phyloP scores from a whole-genome alignment of 2,329 filamentous ascomycete genomes.

The Botrytis cinerea region DNA sequence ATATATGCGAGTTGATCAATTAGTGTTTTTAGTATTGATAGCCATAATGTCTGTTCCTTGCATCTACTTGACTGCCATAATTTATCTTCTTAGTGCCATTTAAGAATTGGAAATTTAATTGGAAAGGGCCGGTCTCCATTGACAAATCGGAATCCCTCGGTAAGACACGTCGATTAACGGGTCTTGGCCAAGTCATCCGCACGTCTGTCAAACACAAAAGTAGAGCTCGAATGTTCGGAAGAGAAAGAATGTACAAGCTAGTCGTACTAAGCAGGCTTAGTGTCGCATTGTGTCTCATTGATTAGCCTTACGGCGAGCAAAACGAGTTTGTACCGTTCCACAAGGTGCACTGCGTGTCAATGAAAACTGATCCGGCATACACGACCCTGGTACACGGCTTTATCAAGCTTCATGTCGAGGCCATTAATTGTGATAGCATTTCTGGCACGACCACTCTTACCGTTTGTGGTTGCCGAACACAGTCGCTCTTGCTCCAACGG shows the following conservation, averaged over 20 bases:
- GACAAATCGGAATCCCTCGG: not conserved
- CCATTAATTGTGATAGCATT: not conserved
- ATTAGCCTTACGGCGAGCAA: not conserved
- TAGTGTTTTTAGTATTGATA: not conserved
- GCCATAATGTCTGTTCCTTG: not conserved
- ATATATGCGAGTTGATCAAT: not conserved
- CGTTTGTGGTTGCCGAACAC: not conserved
- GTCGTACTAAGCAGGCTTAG: not conserved
- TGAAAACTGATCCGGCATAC: not conserved
- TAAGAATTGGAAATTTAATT: not conserved
- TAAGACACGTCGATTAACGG: conserved; percentile 3
- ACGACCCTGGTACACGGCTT: not conserved
- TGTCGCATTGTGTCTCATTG: not conserved
- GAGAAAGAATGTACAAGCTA: not conserved
- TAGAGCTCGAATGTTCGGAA: not conserved
- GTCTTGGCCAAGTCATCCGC: conserved; percentile 1
- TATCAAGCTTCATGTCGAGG: not conserved
- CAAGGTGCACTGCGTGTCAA: not conserved
- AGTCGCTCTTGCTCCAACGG: not conserved
- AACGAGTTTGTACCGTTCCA: not conserved
- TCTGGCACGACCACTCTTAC: not conserved
- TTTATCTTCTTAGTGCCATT: not conserved
- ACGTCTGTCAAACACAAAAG: conserved; percentile 4
- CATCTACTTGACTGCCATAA: not conserved
- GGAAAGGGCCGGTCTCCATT: too few species aligned